These are phyloP conservation scores for Tinospora cordifolia DNA, from an alignment of 164 flowering plant genomes.

Conservation along the genomic window DNA sequence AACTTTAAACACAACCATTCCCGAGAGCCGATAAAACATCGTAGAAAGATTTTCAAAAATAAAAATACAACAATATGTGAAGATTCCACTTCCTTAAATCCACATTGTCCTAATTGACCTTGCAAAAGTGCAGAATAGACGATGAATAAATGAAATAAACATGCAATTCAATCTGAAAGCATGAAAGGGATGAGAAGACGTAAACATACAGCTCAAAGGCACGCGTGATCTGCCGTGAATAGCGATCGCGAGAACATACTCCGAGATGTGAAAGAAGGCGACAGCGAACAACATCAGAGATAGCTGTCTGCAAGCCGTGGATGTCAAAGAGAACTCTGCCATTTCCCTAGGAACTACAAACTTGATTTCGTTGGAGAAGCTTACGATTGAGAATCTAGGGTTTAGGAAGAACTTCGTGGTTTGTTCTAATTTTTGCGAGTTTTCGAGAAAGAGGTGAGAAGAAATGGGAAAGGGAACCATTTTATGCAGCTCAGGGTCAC, in stretches of 20 bases:
- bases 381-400: conserved; percentile 3
- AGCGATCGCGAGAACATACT: conserved; percentile 48
- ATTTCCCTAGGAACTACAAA: conserved; percentile 22
- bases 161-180: no score
- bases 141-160: not conserved
- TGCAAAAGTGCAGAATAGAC: not conserved
- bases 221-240: conserved; percentile 61
- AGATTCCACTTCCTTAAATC: not conserved
- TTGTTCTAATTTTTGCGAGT: not conserved
- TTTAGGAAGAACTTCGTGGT: not conserved
- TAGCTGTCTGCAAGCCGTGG: conserved; percentile 54
- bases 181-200: not conserved
- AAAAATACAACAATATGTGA: no score
- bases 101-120: not conserved
- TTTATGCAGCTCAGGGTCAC: no score
- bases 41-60: not conserved
- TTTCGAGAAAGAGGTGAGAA: no score
- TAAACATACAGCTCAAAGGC: conserved; percentile 22
- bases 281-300: conserved; percentile 51
- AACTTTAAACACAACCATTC: not conserved
- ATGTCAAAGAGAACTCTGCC: conserved; percentile 31
- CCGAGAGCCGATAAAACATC: not conserved
- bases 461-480: no score
- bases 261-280: conserved; percentile 59
- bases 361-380: conserved; percentile 4